phyloP scores from a whole-genome alignment of 768 basidiomycete species.

The Leucocoprinus sp. region DNA sequence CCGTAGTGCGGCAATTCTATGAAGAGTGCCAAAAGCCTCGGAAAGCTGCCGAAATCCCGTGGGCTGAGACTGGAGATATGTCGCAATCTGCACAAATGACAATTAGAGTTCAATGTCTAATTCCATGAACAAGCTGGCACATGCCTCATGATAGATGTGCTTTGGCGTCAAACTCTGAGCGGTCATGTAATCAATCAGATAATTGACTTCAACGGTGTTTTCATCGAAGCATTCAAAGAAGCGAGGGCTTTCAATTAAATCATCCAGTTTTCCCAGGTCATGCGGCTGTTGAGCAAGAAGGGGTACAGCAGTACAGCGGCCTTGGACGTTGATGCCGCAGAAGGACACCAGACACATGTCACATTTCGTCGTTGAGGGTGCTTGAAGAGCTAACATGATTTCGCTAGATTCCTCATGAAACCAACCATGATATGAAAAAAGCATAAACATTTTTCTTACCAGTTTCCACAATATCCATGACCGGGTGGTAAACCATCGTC shows the following conservation, averaged over 20 bases:
- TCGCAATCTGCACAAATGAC: conserved; percentile 45
- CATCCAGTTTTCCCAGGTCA: conserved; percentile 56
- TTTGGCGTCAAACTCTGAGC: conserved; percentile 53
- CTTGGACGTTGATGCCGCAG: conserved; percentile 73
- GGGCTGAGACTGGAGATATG: conserved; percentile 52
- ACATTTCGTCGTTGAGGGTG: conserved; percentile 75
- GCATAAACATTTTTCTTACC: conserved; percentile 34
- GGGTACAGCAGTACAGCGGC: conserved; percentile 58
- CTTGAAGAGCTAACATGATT: conserved; percentile 60
- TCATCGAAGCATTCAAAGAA: conserved; percentile 76
- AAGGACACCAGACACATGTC: conserved; percentile 79
- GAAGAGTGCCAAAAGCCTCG: conserved; percentile 62
- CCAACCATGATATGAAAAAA: background rate
- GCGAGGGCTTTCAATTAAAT: conserved; percentile 68
- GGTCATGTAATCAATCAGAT: conserved; percentile 75
- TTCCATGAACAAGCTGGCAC: conserved; percentile 12
- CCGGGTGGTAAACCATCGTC: conserved; percentile 76
- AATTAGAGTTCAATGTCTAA: background rate
- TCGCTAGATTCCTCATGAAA: conserved; percentile 37
- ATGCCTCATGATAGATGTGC: conserved; percentile 71
- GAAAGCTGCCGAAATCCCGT: conserved; percentile 57
- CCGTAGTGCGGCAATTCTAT: conserved; percentile 44
- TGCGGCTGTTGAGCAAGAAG: conserved; percentile 60
- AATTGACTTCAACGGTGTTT: conserved; percentile 75
- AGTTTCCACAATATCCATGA: conserved; percentile 76